Percentiles rank a stretch among this genome's conserved stretches.
Evolutionary conservation across 768 basidiomycete genomes (phyloP).

Genomic region (Psilocybe cubensis): DNA sequence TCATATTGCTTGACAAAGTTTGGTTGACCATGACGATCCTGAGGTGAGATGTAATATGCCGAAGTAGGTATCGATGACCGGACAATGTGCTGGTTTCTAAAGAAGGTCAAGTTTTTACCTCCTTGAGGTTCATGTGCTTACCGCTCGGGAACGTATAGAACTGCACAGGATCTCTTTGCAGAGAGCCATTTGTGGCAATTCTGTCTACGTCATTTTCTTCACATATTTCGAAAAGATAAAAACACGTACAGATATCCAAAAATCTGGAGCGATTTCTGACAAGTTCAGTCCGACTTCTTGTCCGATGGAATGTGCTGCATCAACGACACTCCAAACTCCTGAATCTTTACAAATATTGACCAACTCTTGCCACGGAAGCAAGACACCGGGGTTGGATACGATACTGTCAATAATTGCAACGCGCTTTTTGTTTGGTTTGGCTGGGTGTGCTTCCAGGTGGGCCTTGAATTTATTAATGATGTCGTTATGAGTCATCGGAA

Average conservation of each 20-base stretch:
- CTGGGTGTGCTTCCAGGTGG: constrained; percentile 39
- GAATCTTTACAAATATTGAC: constrained; percentile 66
- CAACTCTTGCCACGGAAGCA: constrained; percentile 80
- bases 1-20: constrained; percentile 57
- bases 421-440: constrained; percentile 47
- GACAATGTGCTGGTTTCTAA: constrained; percentile 67
- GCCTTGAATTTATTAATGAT: constrained; percentile 55
- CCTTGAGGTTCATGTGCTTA: constrained; percentile 20
- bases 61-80: constrained; percentile 63
- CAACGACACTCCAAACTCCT: constrained; percentile 68
- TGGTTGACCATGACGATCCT: constrained; percentile 31
- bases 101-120: not conserved
- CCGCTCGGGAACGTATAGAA: constrained; percentile 74
- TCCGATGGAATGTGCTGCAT: constrained; percentile 84
- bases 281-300: constrained; percentile 72
- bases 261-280: constrained; percentile 62
- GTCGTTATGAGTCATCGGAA: constrained; percentile 58
- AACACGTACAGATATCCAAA: constrained; percentile 70
- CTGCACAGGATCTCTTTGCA: constrained; percentile 66
- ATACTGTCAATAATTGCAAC: constrained; percentile 76
- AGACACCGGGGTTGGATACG: constrained; percentile 62
- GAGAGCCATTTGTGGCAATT: constrained; percentile 90
- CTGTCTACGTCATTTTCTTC: constrained; percentile 34
- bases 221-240: not conserved
- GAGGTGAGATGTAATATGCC: constrained; percentile 51